phyloP scores from a whole-genome alignment of 208 protist species.

The Trypanosoma lewisi region DNA sequence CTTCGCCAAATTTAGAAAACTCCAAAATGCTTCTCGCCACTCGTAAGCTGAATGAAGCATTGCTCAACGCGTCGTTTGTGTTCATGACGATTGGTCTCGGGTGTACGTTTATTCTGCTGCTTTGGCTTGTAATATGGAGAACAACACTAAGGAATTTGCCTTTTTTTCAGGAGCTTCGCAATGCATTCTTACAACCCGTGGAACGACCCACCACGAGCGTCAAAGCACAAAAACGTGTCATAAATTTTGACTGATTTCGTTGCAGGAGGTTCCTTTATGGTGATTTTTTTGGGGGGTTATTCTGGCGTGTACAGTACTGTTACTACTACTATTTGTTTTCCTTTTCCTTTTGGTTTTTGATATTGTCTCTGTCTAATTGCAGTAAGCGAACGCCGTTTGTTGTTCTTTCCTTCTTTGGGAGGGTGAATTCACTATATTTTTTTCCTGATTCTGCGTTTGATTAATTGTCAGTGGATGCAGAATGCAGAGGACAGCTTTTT shows the following conservation, averaged over 20 bases:
- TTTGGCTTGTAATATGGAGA: constrained; percentile 22
- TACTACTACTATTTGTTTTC: no score
- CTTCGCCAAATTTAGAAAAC: neutral
- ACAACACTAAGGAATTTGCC: constrained; percentile 18
- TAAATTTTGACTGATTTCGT: constrained; percentile 6
- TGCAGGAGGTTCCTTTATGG: neutral
- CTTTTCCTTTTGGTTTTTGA: no score
- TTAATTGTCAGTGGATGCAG: no score
- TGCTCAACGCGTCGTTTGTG: constrained; percentile 6
- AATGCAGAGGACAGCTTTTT: no score
- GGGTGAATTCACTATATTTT: no score
- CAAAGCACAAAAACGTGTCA: constrained; percentile 11
- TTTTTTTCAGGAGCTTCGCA: constrained; percentile 19
- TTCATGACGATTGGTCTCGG: constrained; percentile 11
- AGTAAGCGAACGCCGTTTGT: no score
- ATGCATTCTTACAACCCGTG: constrained; percentile 10
- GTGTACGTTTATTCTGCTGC: constrained; percentile 10
- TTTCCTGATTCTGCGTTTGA: no score
- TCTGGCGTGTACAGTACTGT: no score
- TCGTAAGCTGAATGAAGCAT: constrained; percentile 1
- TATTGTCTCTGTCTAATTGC: no score
- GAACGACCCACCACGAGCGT: neutral
- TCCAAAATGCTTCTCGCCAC: neutral
- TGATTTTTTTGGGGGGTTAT: no score
- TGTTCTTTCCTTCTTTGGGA: no score